These are phyloP conservation scores for Chaetomiaceae sp. DNA, from an alignment of 2,329 filamentous ascomycete species.

Conservation along the genomic window DNA sequence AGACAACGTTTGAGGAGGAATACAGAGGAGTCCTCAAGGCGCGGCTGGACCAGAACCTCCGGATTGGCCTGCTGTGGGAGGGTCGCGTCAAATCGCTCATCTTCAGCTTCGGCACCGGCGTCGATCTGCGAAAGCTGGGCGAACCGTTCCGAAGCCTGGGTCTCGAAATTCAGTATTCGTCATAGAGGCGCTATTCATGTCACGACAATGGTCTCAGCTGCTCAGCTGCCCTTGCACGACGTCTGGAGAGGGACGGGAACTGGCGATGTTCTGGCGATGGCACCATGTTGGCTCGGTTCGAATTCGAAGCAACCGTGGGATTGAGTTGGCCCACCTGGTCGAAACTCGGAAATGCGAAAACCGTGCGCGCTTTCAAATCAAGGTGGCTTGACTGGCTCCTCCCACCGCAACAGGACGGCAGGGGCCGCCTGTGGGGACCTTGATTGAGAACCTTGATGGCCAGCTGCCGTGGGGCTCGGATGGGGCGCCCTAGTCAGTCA, in stretches of 20 bases:
- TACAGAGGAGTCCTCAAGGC: conserved; percentile 87
- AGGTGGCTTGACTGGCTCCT: background rate
- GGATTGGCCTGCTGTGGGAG: conserved; percentile 86
- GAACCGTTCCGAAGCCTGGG: conserved; percentile 74
- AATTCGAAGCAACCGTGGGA: too few species aligned
- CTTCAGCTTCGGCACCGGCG: conserved; percentile 81
- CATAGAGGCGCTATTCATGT: conserved; percentile 39
- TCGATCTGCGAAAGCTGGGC: conserved; percentile 73
- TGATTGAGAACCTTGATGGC: conserved; percentile 14
- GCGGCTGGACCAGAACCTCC: conserved; percentile 80
- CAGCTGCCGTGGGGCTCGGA: background rate
- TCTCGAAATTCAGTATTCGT: conserved; percentile 78
- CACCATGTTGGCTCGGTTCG: too few species aligned
- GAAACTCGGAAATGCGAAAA: background rate
- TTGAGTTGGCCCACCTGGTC: background rate
- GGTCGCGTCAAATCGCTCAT: conserved; percentile 87
- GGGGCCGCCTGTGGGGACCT: background rate
- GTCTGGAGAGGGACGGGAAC: too few species aligned
- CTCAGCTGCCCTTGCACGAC: background rate
- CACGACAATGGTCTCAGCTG: background rate
- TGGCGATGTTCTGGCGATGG: too few species aligned
- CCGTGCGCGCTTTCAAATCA: background rate
- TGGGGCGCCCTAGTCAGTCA: background rate
- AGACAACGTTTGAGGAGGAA: conserved; percentile 42
- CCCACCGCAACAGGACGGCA: background rate